phyloP scores from a whole-genome alignment of 1,284 basidiomycete genomes.

The Heterobasidion occidentale region DNA sequence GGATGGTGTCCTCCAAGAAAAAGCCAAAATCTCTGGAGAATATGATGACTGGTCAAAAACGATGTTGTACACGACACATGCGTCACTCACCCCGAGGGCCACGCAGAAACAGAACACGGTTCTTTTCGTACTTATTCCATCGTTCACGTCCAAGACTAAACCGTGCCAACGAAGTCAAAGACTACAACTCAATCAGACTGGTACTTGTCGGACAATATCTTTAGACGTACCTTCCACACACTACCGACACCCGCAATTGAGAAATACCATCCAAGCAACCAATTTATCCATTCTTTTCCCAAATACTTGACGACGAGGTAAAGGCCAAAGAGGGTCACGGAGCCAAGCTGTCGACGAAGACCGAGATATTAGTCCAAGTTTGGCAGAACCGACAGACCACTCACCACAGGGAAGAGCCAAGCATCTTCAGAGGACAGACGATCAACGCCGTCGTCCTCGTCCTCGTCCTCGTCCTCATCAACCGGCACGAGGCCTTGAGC shows the following conservation, averaged over 20 bases:
- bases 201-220: neutral
- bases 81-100: neutral
- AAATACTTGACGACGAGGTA: slow-evolving; percentile 72
- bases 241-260: slow-evolving; percentile 53
- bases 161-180: slow-evolving; percentile 38
- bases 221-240: slow-evolving; percentile 59
- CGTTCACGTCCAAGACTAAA: slow-evolving; percentile 35
- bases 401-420: slow-evolving; percentile 70
- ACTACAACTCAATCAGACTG: slow-evolving; percentile 24
- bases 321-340: slow-evolving; percentile 54
- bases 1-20: slow-evolving; percentile 58
- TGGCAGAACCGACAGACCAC: slow-evolving; percentile 10
- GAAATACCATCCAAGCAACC: slow-evolving; percentile 73
- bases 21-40: slow-evolving; percentile 30
- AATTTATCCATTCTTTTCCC: slow-evolving; percentile 80
- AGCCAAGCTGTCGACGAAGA: slow-evolving; percentile 44
- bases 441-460: slow-evolving; percentile 42
- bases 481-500: slow-evolving; percentile 20
- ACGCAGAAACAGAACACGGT: slow-evolving; percentile 32
- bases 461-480: slow-evolving; percentile 37
- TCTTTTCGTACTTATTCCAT: slow-evolving; percentile 48
- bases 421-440: slow-evolving; percentile 63
- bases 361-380: neutral
- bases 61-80: slow-evolving; percentile 23
- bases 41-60: neutral